phyloP scores from a whole-genome alignment of 2,329 filamentous ascomycete genomes.

The Diaporthe velutina region DNA sequence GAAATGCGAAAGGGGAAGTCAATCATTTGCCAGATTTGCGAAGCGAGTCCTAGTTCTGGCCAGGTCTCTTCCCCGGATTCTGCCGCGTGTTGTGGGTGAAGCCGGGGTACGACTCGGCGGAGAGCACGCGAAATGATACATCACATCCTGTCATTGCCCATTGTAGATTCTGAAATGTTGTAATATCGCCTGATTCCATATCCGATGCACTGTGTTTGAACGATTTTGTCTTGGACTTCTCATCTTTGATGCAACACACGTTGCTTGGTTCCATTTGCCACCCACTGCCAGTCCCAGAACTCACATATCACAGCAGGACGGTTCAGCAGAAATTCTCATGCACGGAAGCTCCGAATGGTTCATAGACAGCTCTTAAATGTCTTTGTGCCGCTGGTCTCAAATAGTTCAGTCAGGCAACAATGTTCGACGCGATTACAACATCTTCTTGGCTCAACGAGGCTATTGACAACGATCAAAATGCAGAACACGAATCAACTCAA shows the following conservation, averaged over 20 bases:
- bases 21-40: constrained; percentile 25
- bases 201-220: neutral
- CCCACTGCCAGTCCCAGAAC: neutral
- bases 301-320: neutral
- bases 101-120: constrained; percentile 4
- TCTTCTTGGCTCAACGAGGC: neutral
- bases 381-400: neutral
- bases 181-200: neutral
- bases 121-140: neutral
- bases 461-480: neutral
- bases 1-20: constrained; percentile 1
- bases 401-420: neutral
- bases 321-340: neutral
- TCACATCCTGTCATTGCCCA: neutral
- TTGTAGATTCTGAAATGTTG: neutral
- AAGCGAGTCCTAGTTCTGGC: constrained; percentile 2
- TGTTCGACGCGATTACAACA: neutral
- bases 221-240: too few species aligned
- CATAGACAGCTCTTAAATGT: neutral
- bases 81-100: neutral
- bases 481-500: neutral
- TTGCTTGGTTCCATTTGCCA: too few species aligned
- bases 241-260: neutral
- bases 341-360: neutral
- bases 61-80: constrained; percentile 27